Base-by-base conservation (phyloP, 1,284 basidiomycete species). In the Ustilago cynodontis region DNA sequence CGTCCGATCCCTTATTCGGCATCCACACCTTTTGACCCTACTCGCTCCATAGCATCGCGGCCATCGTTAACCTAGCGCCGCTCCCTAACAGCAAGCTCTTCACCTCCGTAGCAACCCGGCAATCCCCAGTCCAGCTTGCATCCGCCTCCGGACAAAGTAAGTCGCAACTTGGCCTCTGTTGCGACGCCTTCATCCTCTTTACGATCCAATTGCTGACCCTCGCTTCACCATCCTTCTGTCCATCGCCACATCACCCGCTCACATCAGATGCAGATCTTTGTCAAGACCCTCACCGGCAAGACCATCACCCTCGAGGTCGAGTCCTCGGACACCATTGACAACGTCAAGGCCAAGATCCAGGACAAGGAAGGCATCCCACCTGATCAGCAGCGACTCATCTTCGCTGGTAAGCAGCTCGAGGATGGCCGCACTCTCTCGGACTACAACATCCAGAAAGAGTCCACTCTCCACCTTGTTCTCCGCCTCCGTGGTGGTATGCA, bases 381-480 rank as follows among this genome's bases (percentile, higher is more conserved):
- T 65, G 81, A 83, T 65, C 81, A 83, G 65, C 81, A 83, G 76
- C 77, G 81, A 22, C 70, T 84, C 55, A 83, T 85, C 76, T 83
- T 83, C 47, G 82, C 81, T 31, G 82, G 83, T 47, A 85, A 83
- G 79, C 82, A 82, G 74, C 78, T 85, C 53, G 83, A 82, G 59
- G 82, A 83, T 51, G 82, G 83, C 35, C 82, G 82, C 16, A 82
- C 79, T 8, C 77, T 83, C 5, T 77, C 79, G 22, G 82, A 84
- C 65, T 84, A 84, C 89, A 94, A 93, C 90, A 97, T 98, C 86
- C 95, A 99, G 90, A 98, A 98, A 90, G 95, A 98, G 89, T 96
- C 94, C 49, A 99, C 95, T 65, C 93, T 99, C 76, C 95, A 99
- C 88, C 88, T 98, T 78, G 96, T 98, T 78, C 92, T 98, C 75